Evolutionary conservation across 23 red algal species (phyloP).

Genomic region (Agarophyton chilense): DNA sequence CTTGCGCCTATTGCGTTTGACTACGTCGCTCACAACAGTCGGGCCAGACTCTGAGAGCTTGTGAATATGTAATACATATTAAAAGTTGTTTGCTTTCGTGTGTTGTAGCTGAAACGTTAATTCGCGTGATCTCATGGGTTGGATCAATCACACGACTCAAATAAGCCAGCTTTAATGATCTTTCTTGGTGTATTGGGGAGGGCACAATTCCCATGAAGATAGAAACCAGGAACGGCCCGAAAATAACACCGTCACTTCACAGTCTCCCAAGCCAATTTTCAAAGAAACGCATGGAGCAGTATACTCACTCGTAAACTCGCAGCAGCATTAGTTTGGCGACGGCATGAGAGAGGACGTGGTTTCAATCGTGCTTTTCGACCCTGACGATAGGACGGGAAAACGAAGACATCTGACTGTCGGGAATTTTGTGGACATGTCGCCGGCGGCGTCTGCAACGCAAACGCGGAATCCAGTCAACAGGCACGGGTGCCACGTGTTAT

Average conservation of each 20-base stretch:
- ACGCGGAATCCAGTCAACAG: too few relatives aligned
- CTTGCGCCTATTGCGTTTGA: slow-evolving; percentile 96
- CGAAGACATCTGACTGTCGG: too few relatives aligned
- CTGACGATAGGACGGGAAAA: too few relatives aligned
- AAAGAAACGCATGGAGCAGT: background rate
- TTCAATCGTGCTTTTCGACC: too few relatives aligned
- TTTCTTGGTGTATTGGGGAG: slow-evolving; percentile 31
- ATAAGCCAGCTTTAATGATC: slow-evolving; percentile 3
- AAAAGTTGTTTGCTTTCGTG: background rate
- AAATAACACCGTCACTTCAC: background rate
- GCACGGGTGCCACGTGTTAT: too few relatives aligned
- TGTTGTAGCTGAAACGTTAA: slow-evolving; percentile 22
- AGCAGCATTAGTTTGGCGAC: background rate
- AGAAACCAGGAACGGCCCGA: background rate
- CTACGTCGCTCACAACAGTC: slow-evolving; percentile 79
- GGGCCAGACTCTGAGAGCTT: slow-evolving; percentile 38
- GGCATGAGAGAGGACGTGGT: background rate
- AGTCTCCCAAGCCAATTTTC: background rate
- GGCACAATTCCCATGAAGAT: background rate
- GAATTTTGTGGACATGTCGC: too few relatives aligned
- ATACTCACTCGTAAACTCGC: background rate
- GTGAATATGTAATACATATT: background rate
- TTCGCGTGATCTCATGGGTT: background rate
- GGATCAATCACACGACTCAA: slow-evolving; percentile 22
- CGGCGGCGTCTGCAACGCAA: too few relatives aligned